Percentiles rank a stretch among this genome's conserved stretches.
These are phyloP conservation scores for Hanseniaspora thailandica DNA, from an alignment of 805 yeast species.

Conservation along the genomic window DNA sequence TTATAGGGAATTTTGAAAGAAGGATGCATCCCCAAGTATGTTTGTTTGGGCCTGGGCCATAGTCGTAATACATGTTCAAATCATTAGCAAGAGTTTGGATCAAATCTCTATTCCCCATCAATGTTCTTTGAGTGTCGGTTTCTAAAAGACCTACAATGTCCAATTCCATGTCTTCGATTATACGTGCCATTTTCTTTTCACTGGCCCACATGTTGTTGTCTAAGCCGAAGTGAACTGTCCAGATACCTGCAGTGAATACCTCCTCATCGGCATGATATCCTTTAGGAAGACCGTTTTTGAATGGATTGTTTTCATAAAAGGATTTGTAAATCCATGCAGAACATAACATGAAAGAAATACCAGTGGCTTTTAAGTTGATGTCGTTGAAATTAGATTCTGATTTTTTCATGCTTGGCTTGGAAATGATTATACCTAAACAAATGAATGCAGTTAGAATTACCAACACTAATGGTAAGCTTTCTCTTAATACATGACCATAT, in stretches of 20 bases:
- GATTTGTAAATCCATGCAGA: constrained; percentile 19
- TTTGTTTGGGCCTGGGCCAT: constrained; percentile 94
- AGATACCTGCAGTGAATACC: constrained; percentile 84
- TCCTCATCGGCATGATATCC: constrained; percentile 60
- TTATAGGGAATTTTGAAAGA: constrained; percentile 84
- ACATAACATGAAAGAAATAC: constrained; percentile 16
- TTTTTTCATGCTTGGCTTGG: not conserved
- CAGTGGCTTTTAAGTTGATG: not conserved
- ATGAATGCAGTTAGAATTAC: constrained; percentile 43
- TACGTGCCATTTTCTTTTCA: constrained; percentile 76
- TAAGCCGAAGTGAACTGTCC: constrained; percentile 96
- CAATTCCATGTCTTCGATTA: constrained; percentile 72
- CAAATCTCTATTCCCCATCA: constrained; percentile 90
- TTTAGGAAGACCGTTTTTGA: constrained; percentile 36
- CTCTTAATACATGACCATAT: constrained; percentile 77
- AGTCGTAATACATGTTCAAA: constrained; percentile 87
- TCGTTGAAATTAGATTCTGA: not conserved
- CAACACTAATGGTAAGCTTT: constrained; percentile 70
- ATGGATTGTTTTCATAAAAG: constrained; percentile 24
- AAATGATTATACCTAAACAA: constrained; percentile 38
- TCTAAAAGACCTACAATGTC: constrained; percentile 87
- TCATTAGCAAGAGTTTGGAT: constrained; percentile 88
- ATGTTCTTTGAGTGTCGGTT: constrained; percentile 83
- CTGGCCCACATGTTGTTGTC: constrained; percentile 98
- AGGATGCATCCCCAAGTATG: constrained; percentile 98